Evolutionary conservation across 2,329 filamentous ascomycete genomes (phyloP), one percentile per base, ranked within the genome.

Genomic region (Fusarium sp.): DNA sequence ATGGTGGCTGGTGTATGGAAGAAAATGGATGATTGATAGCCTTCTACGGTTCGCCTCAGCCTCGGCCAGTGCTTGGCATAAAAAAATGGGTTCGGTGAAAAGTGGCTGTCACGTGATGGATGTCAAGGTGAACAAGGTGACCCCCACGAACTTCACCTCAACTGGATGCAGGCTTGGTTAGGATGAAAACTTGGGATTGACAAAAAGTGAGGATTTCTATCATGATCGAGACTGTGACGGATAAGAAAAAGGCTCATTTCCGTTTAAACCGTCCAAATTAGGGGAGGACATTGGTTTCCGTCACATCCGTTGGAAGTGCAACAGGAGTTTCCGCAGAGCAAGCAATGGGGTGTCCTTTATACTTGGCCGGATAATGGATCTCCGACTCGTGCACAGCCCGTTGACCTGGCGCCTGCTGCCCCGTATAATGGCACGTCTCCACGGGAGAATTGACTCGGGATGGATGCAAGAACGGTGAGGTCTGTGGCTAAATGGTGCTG

Each of bases 11-110:
- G 66, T 66, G 57, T 65, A 61, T 69, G 66, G 63, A 69, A 66
- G 70, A 68, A 73, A 68, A 75, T 73, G 40, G 66, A 70, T 63
- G 56, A 58, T 52, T 54, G 43, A 59, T 40, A 69, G 70, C 68
- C 65, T 72, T 61, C 50, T 66, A 25, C 22, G 62, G 22, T 58
- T 66, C 58, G 62, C 59, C 57, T 70, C 75, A 78, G 76, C 74
- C 69, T 73, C 66, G 69, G 66, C 35, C 40, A 40, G 54, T 33
- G 63, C 40, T 50, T 17, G 38, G 58, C 25, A 7, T 7, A 15
- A 69, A 62, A 59, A 59, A 63, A 52, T 61, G 61, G 52, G 60
- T 54, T 65, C 64, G 63, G 69, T 69, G 71, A 64, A 62, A 59
- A 62, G 66, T 50, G 32, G 59, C 17, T 22, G 20, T 68, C 58